Conservation (phyloP, 2,329 filamentous ascomycete species). For the Penicillium verrucosum region DNA sequence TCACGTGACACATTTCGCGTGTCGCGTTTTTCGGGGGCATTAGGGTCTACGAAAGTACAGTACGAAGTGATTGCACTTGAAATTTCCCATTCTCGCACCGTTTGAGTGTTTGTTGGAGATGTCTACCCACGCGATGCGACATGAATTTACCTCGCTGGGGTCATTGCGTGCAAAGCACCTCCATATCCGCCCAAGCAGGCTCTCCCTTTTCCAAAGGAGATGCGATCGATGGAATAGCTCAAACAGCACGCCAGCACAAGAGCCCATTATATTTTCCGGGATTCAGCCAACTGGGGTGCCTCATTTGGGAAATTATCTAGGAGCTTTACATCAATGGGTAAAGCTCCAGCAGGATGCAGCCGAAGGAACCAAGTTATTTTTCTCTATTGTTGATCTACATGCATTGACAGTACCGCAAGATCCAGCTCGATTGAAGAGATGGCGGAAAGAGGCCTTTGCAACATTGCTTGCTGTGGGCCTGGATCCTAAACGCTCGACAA, state of each 20-base stretch:
- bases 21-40: background rate
- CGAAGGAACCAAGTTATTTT: conserved; percentile 64
- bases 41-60: conserved; percentile 5
- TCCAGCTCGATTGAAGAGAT: conserved; percentile 57
- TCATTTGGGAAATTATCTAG: conserved; percentile 92
- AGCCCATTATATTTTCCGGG: conserved; percentile 76
- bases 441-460: conserved; percentile 72
- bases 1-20: conserved; percentile 12
- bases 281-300: conserved; percentile 95
- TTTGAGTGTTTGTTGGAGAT: conserved; percentile 3
- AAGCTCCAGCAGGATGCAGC: conserved; percentile 66
- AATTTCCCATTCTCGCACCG: background rate
- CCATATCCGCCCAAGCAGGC: background rate
- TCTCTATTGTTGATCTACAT: conserved; percentile 89
- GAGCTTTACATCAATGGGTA: conserved; percentile 84
- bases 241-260: conserved; percentile 9
- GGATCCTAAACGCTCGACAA: conserved; percentile 67
- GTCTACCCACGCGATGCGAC: background rate
- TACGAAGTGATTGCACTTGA: background rate
- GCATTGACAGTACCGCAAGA: conserved; percentile 79
- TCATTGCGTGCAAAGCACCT: conserved; percentile 3
- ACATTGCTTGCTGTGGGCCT: conserved; percentile 80
- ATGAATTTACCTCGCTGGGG: background rate
- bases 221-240: conserved; percentile 16
- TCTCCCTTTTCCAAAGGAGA: conserved; percentile 4